A percentile compares a stretch with the other conserved stretches of the same genome.
Conservation (phyloP, 345 rosid species). For the Brassica carinata region DNA sequence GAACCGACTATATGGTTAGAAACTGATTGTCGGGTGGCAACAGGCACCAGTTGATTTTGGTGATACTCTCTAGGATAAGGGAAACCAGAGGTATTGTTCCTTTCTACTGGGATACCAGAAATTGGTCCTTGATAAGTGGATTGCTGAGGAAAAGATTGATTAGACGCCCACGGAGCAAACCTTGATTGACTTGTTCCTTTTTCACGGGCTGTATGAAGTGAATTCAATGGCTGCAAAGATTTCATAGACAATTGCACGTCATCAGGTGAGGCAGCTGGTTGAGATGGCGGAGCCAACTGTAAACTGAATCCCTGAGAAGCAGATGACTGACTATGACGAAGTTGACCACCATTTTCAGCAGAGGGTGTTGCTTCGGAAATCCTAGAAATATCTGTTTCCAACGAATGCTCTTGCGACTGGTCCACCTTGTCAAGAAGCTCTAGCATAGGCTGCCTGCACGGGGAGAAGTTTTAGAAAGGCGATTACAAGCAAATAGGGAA, state of each 20-base stretch:
- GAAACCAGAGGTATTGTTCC: conserved; percentile 46
- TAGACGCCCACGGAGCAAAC: conserved; percentile 50
- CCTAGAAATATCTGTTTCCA: conserved; percentile 49
- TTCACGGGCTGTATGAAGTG: conserved; percentile 42
- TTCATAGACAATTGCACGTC: conserved; percentile 44
- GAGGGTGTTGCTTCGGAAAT: conserved; percentile 52
- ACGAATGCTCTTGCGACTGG: conserved; percentile 53
- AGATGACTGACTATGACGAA: conserved; percentile 57
- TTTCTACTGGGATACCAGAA: too few relatives aligned
- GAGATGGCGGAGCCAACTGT: conserved; percentile 84
- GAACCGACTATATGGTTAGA: conserved; percentile 37
- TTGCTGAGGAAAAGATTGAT: conserved; percentile 46
- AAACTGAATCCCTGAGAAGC: conserved; percentile 77
- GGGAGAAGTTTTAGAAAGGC: conserved; percentile 5
- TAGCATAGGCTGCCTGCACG: conserved; percentile 82
- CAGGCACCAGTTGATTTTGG: conserved; percentile 46
- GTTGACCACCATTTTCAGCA: conserved; percentile 59
- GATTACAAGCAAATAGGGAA: conserved; percentile 5
- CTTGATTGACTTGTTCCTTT: conserved; percentile 47
- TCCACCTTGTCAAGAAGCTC: conserved; percentile 94
- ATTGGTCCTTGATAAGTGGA: conserved; percentile 51
- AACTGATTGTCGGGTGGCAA: conserved; percentile 42
- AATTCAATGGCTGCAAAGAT: conserved; percentile 40
- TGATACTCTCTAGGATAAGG: conserved; percentile 50
- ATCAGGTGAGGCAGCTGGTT: conserved; percentile 48